Evolutionary conservation across 2,329 filamentous ascomycete species (phyloP).

Genomic region (Trichoderma cornu-damae): DNA sequence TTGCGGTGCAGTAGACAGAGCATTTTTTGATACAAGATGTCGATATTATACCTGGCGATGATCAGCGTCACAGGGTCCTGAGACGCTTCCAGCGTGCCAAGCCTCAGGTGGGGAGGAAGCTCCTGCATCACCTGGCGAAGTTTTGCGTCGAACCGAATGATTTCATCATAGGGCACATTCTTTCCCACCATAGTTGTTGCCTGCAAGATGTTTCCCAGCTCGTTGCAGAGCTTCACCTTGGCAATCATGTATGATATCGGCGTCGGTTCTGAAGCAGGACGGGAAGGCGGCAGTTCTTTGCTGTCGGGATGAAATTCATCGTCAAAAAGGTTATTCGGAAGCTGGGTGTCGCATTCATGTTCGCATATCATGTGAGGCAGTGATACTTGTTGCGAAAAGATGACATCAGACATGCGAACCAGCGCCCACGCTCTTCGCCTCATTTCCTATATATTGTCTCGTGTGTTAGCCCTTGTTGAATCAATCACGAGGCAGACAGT

Average conservation of each 20-base stretch:
- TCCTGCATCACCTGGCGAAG: slow-evolving; percentile 58
- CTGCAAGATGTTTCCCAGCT: slow-evolving; percentile 69
- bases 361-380: slow-evolving; percentile 65
- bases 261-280: slow-evolving; percentile 65
- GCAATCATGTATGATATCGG: slow-evolving; percentile 75
- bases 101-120: slow-evolving; percentile 72
- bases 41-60: slow-evolving; percentile 77
- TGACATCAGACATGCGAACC: slow-evolving; percentile 65
- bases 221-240: slow-evolving; percentile 62
- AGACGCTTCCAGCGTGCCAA: slow-evolving; percentile 69
- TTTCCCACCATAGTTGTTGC: slow-evolving; percentile 53
- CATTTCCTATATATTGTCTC: slow-evolving; percentile 60
- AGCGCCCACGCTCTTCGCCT: slow-evolving; percentile 63
- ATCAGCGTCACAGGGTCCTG: slow-evolving; percentile 79
- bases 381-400: slow-evolving; percentile 72
- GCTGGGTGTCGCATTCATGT: slow-evolving; percentile 67
- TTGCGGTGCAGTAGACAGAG: slow-evolving; percentile 85
- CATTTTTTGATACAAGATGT: slow-evolving; percentile 82
- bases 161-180: slow-evolving; percentile 57
- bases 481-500: background rate
- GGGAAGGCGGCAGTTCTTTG: slow-evolving; percentile 60
- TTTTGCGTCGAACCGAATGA: slow-evolving; percentile 57
- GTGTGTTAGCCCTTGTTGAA: background rate
- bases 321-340: slow-evolving; percentile 75
- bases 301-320: slow-evolving; percentile 70